A percentile compares a stretch with the other conserved stretches of the same genome.
phyloP scores from a whole-genome alignment of 345 rosid species.

The Hypericum androsaemum region DNA sequence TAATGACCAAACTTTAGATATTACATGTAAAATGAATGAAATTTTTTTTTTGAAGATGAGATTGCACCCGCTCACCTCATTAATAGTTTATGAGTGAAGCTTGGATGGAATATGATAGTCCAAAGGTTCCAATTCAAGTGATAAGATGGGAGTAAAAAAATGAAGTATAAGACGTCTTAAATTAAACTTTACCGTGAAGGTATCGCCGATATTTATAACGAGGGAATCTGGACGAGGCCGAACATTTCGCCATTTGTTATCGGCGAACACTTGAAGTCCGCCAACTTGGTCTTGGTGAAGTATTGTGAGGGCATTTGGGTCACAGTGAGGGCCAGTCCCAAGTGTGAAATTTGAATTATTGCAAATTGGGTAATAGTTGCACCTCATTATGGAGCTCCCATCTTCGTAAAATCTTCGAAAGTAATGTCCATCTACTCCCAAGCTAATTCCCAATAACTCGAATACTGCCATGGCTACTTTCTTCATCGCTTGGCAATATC shows the following conservation, averaged over 20 bases:
- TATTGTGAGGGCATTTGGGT: conserved; percentile 70
- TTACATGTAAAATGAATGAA: too few relatives aligned
- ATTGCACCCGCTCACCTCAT: too few relatives aligned
- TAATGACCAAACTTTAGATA: too few relatives aligned
- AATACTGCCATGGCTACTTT: conserved; percentile 26
- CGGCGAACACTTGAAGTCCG: conserved; percentile 60
- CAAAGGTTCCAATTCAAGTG: neutral
- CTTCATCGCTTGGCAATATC: conserved; percentile 41
- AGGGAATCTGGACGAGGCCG: conserved; percentile 50
- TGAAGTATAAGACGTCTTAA: neutral
- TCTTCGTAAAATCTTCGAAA: conserved; percentile 39
- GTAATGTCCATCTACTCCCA: conserved; percentile 33
- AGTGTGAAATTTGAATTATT: conserved; percentile 38
- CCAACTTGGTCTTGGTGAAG: conserved; percentile 81
- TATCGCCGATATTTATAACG: conserved; percentile 72
- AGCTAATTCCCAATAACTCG: conserved; percentile 41
- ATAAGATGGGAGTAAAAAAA: neutral
- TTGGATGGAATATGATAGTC: neutral
- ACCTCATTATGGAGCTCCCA: conserved; percentile 49
- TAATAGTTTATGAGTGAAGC: neutral
- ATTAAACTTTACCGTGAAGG: conserved; percentile 43
- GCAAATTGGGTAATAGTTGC: conserved; percentile 66
- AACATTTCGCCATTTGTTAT: conserved; percentile 50
- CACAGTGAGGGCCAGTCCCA: conserved; percentile 88
- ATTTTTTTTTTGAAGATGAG: too few relatives aligned